Evolutionary conservation across 2,329 filamentous ascomycete species (phyloP), one percentile per base, ranked within the genome.

Genomic region (Dactylellina leptospora): DNA sequence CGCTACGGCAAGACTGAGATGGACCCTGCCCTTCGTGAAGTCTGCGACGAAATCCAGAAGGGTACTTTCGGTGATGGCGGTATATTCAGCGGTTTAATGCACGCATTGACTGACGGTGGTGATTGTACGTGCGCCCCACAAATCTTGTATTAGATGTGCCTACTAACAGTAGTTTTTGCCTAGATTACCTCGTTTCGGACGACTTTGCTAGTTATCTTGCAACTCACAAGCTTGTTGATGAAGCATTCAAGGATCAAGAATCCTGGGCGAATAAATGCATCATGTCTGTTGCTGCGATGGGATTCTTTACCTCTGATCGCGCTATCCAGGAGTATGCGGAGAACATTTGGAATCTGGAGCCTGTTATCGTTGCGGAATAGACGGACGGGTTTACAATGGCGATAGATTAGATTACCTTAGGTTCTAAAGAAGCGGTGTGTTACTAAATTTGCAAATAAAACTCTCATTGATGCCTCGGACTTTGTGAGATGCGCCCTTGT

Each of bases 281-380:
- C 78, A 88, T 86, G 42, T 90, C 90, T 69, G 95, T 99, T 16
- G 85, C 92, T 4, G 85, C 93, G 40, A 99, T 99, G 95, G 95
- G 93, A 36, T 97, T 97, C 86, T 97, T 97, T 83, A 93, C 88
- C 76, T 93, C 90, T 74, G 93, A 97, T 80, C 86, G 93, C 38
- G 96, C 93, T 82, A 97, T 97, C 80, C 48, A 66, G 16, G 69
- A 73, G 84, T 99, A 99, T 81, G 95, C 95, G 0, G 93, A 99
- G 80, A 88, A 85, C 74, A 97, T 99, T 80, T 99, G 95, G 95
- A 97, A 97, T 78, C 84, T 96, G 38, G 93, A 97, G 83, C 93
- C 93, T 5, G 66, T 71, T 44, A 27, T 61, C 28, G 54, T 60
- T n/a, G 27, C 16, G n/a, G n/a, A n/a, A 44, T 59, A 47, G 16